These are phyloP conservation scores for Phytophthora hibernalis DNA, from an alignment of 352 stramenopile species.

Conservation along the genomic window DNA sequence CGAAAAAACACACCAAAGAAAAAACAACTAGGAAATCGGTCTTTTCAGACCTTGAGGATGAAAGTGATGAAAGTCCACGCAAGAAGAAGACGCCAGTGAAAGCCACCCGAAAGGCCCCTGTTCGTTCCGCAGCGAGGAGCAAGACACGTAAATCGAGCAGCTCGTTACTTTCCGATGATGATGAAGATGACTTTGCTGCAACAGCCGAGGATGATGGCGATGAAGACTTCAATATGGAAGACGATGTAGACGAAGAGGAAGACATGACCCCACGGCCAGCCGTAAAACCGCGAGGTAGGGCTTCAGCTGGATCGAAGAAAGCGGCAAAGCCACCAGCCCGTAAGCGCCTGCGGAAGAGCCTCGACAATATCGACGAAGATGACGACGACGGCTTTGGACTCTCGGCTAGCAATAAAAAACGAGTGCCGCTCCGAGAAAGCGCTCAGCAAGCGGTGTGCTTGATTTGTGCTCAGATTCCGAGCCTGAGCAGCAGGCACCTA, in stretches of 20 bases:
- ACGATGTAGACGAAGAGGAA: slow-evolving; percentile 58
- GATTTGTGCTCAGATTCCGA: slow-evolving; percentile 68
- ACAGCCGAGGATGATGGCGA: slow-evolving; percentile 62
- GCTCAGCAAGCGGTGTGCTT: slow-evolving; percentile 35
- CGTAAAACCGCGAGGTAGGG: slow-evolving; percentile 20
- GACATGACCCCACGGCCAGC: slow-evolving; percentile 26
- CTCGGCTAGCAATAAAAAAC: slow-evolving; percentile 17
- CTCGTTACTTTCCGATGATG: slow-evolving; percentile 53
- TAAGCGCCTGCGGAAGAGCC: slow-evolving; percentile 56
- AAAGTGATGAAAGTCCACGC: slow-evolving; percentile 32
- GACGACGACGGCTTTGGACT: slow-evolving; percentile 33
- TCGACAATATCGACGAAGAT: slow-evolving; percentile 42
- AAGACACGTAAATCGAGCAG: slow-evolving; percentile 26
- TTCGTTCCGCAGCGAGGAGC: slow-evolving; percentile 38
- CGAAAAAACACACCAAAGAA: slow-evolving; percentile 19
- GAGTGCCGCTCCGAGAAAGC: slow-evolving; percentile 28
- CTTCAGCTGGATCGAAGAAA: slow-evolving; percentile 22
- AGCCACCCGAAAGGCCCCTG: slow-evolving; percentile 27
- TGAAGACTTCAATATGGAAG: slow-evolving; percentile 65
- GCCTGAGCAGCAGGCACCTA: slow-evolving; percentile 26
- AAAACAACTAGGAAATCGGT: slow-evolving; percentile 26
- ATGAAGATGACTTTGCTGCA: slow-evolving; percentile 37
- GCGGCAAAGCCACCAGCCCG: slow-evolving; percentile 31
- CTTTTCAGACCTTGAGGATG: slow-evolving; percentile 42
- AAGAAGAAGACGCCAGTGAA: slow-evolving; percentile 30